A percentile compares a stretch with the other conserved stretches of the same genome.
Conservation (phyloP, 106 monocot genomes). For the Allium sativum region DNA sequence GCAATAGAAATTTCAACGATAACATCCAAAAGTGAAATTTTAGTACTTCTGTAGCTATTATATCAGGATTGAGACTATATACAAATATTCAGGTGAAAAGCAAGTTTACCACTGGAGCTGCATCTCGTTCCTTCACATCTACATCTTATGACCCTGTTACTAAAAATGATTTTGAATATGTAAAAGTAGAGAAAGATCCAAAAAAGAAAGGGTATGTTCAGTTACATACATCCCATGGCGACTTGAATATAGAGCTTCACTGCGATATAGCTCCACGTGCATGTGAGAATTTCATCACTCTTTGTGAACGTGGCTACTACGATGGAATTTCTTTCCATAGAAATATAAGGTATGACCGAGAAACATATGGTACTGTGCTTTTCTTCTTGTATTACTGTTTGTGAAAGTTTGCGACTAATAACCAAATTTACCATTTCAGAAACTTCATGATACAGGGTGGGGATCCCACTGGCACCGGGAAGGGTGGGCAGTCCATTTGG, state of each 20-base stretch:
- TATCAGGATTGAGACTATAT: not conserved
- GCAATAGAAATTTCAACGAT: no score
- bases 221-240: conserved; percentile 93
- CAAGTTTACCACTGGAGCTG: conserved; percentile 75
- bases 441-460: conserved; percentile 99
- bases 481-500: conserved; percentile 92
- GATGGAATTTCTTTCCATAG: conserved; percentile 85
- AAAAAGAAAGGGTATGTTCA: conserved; percentile 98
- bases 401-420: not conserved
- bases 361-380: not conserved
- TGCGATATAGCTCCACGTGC: conserved; percentile 89
- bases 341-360: conserved; percentile 59
- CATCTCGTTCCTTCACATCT: conserved; percentile 93
- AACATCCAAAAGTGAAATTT: no score
- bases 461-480: conserved; percentile 91
- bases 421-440: conserved; percentile 22
- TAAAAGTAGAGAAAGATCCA: conserved; percentile 90
- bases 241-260: conserved; percentile 85
- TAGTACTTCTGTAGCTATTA: no score
- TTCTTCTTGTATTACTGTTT: no score
- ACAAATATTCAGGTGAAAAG: conserved; percentile 72
- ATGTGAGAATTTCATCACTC: conserved; percentile 96
- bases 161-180: conserved; percentile 84
- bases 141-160: conserved; percentile 94
- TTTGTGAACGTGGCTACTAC: conserved; percentile 95